phyloP scores from a whole-genome alignment of 176 grass and related monocot genomes.

The Juncus inflexus region DNA sequence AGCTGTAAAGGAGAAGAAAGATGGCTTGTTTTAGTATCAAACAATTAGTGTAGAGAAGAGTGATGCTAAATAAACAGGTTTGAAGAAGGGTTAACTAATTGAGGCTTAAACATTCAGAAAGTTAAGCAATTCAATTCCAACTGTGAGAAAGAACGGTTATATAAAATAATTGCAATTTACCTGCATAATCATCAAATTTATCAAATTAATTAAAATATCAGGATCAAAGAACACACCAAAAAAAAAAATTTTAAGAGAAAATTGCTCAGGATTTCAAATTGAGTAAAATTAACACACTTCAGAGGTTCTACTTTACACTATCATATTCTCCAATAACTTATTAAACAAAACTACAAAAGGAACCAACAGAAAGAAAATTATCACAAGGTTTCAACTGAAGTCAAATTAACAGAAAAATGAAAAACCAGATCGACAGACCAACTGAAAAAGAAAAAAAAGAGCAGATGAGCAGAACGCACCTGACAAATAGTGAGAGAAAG shows the following conservation, averaged over 20 bases:
- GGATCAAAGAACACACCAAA: background rate
- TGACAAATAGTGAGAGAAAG: conserved; percentile 16
- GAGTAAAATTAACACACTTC: no score
- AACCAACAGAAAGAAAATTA: background rate
- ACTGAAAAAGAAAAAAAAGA: conserved; percentile 24
- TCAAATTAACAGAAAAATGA: conserved; percentile 14
- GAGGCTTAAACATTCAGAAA: background rate
- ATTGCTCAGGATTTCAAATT: no score
- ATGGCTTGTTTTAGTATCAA: background rate
- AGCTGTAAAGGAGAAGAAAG: conserved; percentile 19
- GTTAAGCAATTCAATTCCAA: background rate
- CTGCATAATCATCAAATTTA: conserved; percentile 4
- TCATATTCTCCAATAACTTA: no score
- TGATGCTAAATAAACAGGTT: background rate
- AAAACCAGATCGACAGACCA: conserved; percentile 9
- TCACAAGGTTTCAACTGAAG: background rate
- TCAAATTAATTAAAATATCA: background rate
- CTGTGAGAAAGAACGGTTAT: background rate
- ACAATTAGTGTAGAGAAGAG: background rate
- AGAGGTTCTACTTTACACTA: no score
- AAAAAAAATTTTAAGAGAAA: background rate
- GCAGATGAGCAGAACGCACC: conserved; percentile 5
- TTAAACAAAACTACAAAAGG: no score
- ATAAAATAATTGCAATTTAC: background rate
- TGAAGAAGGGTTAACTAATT: background rate